Conservation (phyloP, 805 yeast genomes). For the Yamadazyma insecticola region DNA sequence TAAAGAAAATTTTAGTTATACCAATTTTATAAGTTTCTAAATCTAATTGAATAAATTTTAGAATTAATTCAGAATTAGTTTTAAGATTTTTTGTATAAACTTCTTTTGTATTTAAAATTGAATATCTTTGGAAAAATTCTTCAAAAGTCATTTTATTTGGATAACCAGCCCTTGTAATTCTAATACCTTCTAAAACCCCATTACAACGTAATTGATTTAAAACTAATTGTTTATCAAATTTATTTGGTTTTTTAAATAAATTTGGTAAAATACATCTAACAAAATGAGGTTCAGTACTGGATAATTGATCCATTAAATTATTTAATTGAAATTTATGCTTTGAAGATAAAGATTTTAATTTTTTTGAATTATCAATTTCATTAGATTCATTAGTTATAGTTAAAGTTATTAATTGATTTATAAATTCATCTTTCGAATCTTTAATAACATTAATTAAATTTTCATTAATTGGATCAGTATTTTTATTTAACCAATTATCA, state of each 20-base stretch:
- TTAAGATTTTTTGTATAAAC: conserved; percentile 46
- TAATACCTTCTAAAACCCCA: conserved; percentile 96
- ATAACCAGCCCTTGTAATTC: conserved; percentile 95
- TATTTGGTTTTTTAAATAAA: conserved; percentile 61
- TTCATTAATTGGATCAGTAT: conserved; percentile 88
- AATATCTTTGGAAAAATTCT: conserved; percentile 73
- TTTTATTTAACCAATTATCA: conserved; percentile 91
- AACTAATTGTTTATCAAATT: conserved; percentile 71
- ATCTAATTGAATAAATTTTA: conserved; percentile 61
- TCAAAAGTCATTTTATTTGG: conserved; percentile 87
- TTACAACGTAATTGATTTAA: conserved; percentile 89
- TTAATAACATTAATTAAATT: conserved; percentile 59
- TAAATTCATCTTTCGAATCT: conserved; percentile 51
- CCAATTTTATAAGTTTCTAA: conserved; percentile 60
- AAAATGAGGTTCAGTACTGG: conserved; percentile 88
- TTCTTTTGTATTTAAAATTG: conserved; percentile 53
- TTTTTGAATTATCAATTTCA: conserved; percentile 11
- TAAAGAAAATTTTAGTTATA: conserved; percentile 67
- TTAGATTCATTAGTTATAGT: conserved; percentile 4
- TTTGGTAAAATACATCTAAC: conserved; percentile 96
- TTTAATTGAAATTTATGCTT: conserved; percentile 83
- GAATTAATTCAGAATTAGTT: conserved; percentile 63
- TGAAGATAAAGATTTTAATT: conserved; percentile 71
- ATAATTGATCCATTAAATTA: conserved; percentile 65
- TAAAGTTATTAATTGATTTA: conserved; percentile 28